phyloP scores from a whole-genome alignment of 2,329 filamentous ascomycete species.

The Calonectria ilicicola region DNA sequence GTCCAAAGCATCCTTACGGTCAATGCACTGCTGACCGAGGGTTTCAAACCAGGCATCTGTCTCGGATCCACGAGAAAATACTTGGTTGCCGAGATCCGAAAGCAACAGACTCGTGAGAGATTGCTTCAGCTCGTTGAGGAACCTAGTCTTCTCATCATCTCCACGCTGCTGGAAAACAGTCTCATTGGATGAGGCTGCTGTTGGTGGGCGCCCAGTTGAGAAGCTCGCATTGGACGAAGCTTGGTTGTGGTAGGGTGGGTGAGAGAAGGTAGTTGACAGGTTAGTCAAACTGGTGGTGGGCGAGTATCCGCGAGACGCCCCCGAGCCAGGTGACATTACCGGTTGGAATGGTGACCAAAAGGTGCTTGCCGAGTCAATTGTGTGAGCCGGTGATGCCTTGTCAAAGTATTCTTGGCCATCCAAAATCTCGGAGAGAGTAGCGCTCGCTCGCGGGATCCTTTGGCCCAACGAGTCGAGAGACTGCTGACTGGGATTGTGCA shows the following conservation, averaged over 20 bases:
- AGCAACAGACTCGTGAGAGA: constrained; percentile 85
- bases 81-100: constrained; percentile 88
- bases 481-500: constrained; percentile 74
- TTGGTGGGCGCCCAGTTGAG: constrained; percentile 70
- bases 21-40: constrained; percentile 74
- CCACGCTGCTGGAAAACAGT: constrained; percentile 72
- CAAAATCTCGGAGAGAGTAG: constrained; percentile 72
- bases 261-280: constrained; percentile 62
- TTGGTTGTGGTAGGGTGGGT: constrained; percentile 54
- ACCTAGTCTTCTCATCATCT: constrained; percentile 79
- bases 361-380: constrained; percentile 80
- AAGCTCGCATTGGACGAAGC: constrained; percentile 60
- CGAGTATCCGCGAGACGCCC: constrained; percentile 67
- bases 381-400: constrained; percentile 74
- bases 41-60: constrained; percentile 89
- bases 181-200: constrained; percentile 75
- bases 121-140: constrained; percentile 82
- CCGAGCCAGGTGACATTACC: constrained; percentile 72
- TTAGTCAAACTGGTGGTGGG: constrained; percentile 72
- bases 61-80: constrained; percentile 91
- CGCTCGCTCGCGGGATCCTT: constrained; percentile 67
- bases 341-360: constrained; percentile 92
- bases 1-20: constrained; percentile 69
- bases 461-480: constrained; percentile 78
- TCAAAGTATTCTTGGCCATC: constrained; percentile 81